Base-by-base conservation (phyloP, 805 yeast genomes). In the Yarrowia porcina region DNA sequence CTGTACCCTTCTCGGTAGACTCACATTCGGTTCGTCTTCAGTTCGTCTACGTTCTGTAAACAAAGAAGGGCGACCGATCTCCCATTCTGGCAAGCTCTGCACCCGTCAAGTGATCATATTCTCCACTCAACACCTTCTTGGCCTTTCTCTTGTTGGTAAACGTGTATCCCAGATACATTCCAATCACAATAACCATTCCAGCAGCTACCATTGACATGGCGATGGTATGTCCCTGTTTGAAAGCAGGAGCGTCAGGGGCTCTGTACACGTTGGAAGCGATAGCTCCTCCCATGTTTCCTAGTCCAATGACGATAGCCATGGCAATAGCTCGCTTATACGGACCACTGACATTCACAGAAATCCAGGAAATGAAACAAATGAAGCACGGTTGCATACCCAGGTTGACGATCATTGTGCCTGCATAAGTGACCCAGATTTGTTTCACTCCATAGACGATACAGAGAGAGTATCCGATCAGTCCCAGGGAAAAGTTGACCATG, bases 281-380 rank as follows among this genome's bases (percentile, higher is more conserved):
- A 66, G 84, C 83, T 66, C 87, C 88, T 50, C 87, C 87, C 67
- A 83, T 81, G 71, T 84, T 84, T 64, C 88, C 88, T 67, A 83
- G 82, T 1, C 88, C 87, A 68, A 84, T 79, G 65, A 82, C 82
- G 73, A 80, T 76, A 6, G 83, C 83, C 41, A 83, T 77, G 11
- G 82, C 83, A 20, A 79, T 79, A 20, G 80, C 77, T 65, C 84
- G 82, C 69, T 86, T 76, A 28, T 79, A 70, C 68, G 83, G 86
- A 11, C 87, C 86, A 15, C 80, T 80, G 65, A 80, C 77, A 66
- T 84, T 84, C 64, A 83, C 73, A 3, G 85, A 77, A 36, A 80
- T 71, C 87, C 87, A 83, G 69, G 88, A 83, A 23, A 84, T 81
- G 17, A 82, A 69, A 13, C 81, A 67, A 10, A 87, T 87, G 86